Percentiles rank a stretch among this genome's conserved stretches.
Evolutionary conservation across 371 early-diverging fungal species (phyloP).

Genomic region (Rhizopus delemar): DNA sequence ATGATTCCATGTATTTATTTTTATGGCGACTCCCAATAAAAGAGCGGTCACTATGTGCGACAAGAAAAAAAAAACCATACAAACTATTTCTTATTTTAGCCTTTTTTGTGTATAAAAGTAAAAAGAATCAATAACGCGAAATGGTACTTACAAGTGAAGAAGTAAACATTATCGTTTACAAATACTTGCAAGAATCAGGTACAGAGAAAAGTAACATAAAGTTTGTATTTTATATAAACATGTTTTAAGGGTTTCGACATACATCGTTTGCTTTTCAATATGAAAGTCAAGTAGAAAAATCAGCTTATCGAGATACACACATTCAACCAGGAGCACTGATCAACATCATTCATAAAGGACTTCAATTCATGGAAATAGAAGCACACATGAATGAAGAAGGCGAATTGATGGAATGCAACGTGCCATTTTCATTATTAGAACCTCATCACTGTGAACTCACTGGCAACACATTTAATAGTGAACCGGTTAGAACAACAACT

Average conservation of each 20-base stretch:
- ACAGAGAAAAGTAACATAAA: neutral
- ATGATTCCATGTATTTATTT: no score
- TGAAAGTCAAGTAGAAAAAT: slow-evolving; percentile 81
- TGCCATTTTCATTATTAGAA: slow-evolving; percentile 73
- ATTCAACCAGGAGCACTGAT: slow-evolving; percentile 89
- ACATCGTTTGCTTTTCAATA: slow-evolving; percentile 88
- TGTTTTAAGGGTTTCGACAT: slow-evolving; percentile 80
- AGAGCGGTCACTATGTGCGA: neutral
- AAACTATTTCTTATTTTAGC: neutral
- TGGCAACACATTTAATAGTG: slow-evolving; percentile 30
- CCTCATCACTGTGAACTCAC: slow-evolving; percentile 69
- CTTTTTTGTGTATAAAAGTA: neutral
- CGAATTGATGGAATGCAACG: slow-evolving; percentile 70
- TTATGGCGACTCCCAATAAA: neutral
- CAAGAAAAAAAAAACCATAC: neutral
- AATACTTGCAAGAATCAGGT: slow-evolving; percentile 91
- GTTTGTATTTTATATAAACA: no score
- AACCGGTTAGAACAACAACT: slow-evolving; percentile 22
- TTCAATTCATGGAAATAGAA: slow-evolving; percentile 90
- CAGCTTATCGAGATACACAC: slow-evolving; percentile 62
- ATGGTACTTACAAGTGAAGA: slow-evolving; percentile 84
- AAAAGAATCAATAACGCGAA: neutral
- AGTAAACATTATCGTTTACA: slow-evolving; percentile 88
- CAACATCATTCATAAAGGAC: slow-evolving; percentile 87
- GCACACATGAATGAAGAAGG: slow-evolving; percentile 83